Percentiles rank a stretch among this genome's conserved stretches.
Evolutionary conservation across 176 grass and related monocot species (phyloP).

Genomic region (Dactylis glomerata): DNA sequence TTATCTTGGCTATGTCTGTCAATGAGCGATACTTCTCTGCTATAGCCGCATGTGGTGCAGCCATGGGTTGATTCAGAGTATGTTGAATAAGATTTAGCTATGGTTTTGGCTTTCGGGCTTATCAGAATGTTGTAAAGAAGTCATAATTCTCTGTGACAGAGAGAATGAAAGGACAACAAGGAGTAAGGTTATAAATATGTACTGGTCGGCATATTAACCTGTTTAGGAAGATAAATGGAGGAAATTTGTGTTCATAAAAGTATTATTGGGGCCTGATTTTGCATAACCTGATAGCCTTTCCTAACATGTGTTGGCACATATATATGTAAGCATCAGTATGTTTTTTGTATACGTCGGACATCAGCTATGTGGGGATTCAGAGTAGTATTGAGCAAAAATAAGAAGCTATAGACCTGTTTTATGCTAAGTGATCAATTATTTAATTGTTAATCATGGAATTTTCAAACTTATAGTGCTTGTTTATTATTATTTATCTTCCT

Average conservation of each 20-base stretch:
- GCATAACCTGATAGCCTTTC: background rate
- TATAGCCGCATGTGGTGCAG: no score
- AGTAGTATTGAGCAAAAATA: no score
- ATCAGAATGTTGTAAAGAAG: constrained; percentile 64
- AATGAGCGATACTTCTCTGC: no score
- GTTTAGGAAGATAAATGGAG: constrained; percentile 81
- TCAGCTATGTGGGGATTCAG: background rate
- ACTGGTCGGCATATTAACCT: constrained; percentile 80
- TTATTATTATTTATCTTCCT: background rate
- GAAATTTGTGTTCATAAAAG: background rate
- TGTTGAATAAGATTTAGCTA: no score
- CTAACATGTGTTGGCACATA: background rate
- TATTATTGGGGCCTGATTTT: background rate
- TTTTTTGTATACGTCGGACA: background rate
- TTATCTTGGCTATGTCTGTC: no score
- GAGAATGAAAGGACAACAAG: constrained; percentile 79
- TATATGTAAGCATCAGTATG: background rate
- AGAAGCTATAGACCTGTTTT: background rate
- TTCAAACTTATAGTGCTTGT: background rate
- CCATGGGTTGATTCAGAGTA: no score
- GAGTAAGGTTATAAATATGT: constrained; percentile 93
- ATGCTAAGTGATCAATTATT: background rate
- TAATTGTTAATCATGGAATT: background rate
- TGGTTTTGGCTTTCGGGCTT: no score
- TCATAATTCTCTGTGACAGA: constrained; percentile 90